A percentile compares a stretch with the other conserved stretches of the same genome.
Conservation (phyloP, 148 eudicot species). For the Silene uniflora region DNA sequence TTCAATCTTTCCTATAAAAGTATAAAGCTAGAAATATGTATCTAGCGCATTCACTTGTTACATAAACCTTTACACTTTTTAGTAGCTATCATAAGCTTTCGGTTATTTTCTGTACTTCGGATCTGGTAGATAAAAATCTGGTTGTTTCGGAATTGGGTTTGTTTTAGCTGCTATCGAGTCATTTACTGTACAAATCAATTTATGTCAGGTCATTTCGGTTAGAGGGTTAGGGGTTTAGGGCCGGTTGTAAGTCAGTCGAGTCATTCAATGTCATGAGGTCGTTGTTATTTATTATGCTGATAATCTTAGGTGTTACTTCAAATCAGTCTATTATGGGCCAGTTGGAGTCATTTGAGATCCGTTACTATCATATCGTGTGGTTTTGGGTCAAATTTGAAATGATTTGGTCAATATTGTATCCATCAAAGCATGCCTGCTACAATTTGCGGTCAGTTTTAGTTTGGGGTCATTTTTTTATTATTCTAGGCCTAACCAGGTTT, state of each 20-base stretch:
- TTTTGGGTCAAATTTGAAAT: background rate
- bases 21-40: too few relatives aligned
- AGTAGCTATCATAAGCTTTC: too few relatives aligned
- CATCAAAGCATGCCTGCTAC: background rate
- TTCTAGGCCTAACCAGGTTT: background rate
- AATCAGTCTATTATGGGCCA: background rate
- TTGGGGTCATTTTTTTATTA: background rate
- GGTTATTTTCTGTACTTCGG: too few relatives aligned
- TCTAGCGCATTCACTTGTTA: too few relatives aligned
- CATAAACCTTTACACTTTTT: too few relatives aligned
- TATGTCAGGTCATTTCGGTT: background rate
- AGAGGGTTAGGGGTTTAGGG: too few relatives aligned
- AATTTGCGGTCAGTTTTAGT: background rate
- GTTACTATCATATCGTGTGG: background rate
- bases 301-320: background rate
- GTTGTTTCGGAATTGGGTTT: too few relatives aligned
- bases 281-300: background rate
- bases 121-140: too few relatives aligned
- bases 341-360: background rate
- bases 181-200: background rate
- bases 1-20: too few relatives aligned
- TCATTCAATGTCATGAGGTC: background rate
- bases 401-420: background rate
- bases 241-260: background rate
- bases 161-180: too few relatives aligned